Evolutionary conservation across 1,284 basidiomycete genomes (phyloP), one percentile per base, ranked within the genome.

Genomic region (Leccinum angustisporum): DNA sequence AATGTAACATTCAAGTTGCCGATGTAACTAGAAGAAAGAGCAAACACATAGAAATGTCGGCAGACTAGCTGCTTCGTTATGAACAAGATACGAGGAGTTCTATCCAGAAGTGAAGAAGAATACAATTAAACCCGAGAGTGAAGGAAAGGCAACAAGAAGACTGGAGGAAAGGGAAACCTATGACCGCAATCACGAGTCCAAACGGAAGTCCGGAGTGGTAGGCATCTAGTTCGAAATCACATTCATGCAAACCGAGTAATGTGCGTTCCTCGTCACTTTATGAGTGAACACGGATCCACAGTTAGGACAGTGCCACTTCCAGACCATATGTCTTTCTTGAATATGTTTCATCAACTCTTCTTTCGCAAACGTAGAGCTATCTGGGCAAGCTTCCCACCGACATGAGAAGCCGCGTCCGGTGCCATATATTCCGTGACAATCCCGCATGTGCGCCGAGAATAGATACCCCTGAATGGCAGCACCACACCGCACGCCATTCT

Each of bases 281-380:
- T 57, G 34, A 1, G 25, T 5, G 61, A 74, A 72, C 9, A 38
- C 50, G 10, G 56, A 10, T n/a, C 71, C 71, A 11, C 71, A 72
- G 25, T 52, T 63, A 9, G 64, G 63, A 57, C 71, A 72, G 30
- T 58, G n/a, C 71, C 72, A 72, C 57, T 18, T 68, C 71, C 71
- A 72, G 14, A 25, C 25, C 3, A 72, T 14, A 36, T 72, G 71
- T 25, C 9, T 68, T 56, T 75, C 73, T 52, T 65, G 72, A 9
- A 72, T 64, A 13, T 72, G 70, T 33, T 21, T 65, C 69, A 71
- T 56, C 61, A 72, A 30, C 11, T 57, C 65, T 2, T 70, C 72
- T 46, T 46, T 74, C 50, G 8, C 68, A 18, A 63, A 66, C 3
- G 51, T 9, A 33, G 65, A 63, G 36, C 51, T 9, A 10, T 72